Conservation (phyloP, 306 rosid genomes). For the Mimosa bimucronata region DNA sequence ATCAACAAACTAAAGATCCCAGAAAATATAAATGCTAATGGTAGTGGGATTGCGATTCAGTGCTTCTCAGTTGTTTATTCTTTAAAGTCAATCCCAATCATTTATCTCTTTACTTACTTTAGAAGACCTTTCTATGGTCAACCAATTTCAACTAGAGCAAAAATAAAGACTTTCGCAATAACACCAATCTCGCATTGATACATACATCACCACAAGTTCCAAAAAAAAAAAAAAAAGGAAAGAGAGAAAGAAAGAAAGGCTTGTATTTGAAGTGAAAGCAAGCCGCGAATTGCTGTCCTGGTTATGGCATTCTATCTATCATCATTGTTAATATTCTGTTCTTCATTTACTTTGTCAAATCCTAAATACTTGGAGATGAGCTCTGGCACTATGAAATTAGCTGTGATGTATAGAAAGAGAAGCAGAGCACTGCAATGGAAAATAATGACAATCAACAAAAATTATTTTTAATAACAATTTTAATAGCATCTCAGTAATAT, state of each 20-base stretch:
- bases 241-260: too few relatives aligned
- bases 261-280: not conserved
- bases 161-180: not conserved
- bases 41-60: too few relatives aligned
- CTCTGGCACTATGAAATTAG: conserved; percentile 61
- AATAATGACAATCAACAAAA: not conserved
- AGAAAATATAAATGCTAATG: too few relatives aligned
- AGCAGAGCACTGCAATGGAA: conserved; percentile 55
- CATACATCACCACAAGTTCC: not conserved
- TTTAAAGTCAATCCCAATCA: not conserved
- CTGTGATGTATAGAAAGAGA: conserved; percentile 41
- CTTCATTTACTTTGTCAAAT: conserved; percentile 39
- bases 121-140: not conserved
- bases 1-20: too few relatives aligned
- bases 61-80: not conserved
- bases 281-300: not conserved
- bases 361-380: conserved; percentile 44
- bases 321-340: conserved; percentile 44
- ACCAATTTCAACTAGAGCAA: too few relatives aligned
- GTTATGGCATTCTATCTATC: conserved; percentile 16
- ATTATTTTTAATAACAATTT: too few relatives aligned
- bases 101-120: not conserved
- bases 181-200: not conserved
- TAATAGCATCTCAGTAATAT: not conserved
- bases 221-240: too few relatives aligned